Evolutionary conservation across 495 filamentous ascomycete species (phyloP), one percentile per base, ranked within the genome.

Genomic region (Aspergillus taichungensis): DNA sequence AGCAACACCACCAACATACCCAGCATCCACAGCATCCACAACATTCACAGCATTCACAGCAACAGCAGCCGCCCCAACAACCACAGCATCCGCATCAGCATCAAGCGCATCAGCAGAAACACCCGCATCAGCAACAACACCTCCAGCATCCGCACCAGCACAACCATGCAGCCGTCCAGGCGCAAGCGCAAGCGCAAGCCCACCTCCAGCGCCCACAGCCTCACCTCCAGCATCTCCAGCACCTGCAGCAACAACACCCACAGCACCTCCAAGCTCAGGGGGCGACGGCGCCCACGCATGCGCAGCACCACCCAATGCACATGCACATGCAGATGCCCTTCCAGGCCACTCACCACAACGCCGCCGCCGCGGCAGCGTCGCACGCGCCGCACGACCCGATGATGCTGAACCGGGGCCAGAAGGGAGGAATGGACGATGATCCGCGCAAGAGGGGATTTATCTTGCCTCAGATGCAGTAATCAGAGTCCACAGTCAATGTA

Each of bases 401-500:
- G 36, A 49, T 55, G 18, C 12, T 57, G 39, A 62, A 63, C 24
- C 51, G 47, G 13, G 40, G 46, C 13, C 53, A 58, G 29, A 65
- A 67, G 37, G 63, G 57, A 12, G 35, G 55, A 1, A 30, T 51
- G 8, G 62, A 68, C 12, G 58, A 68, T 0, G 63, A 67, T 7
- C 46, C 61, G 1, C 60, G 57, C 30, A 67, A 67, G 40, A 59
- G 62, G 14, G 50, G 60, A 36, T 57, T 55, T 14, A 56, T 60
- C 8, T 67, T 60, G 9, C 63, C 65, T 13, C 53, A 55, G 13
- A 51, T 53, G 34, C 49, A 50, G 42, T 52, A 49, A 40, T 24
- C n/a, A n/a, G n/a, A n/a, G n/a, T n/a, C n/a, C n/a, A n/a, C n/a
- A n/a, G n/a, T 27, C 6, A 24, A 18, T 39, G 3, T 11, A 39